These are phyloP conservation scores for Antrodiella citrinella DNA, from an alignment of 768 basidiomycete species.

Conservation along the genomic window DNA sequence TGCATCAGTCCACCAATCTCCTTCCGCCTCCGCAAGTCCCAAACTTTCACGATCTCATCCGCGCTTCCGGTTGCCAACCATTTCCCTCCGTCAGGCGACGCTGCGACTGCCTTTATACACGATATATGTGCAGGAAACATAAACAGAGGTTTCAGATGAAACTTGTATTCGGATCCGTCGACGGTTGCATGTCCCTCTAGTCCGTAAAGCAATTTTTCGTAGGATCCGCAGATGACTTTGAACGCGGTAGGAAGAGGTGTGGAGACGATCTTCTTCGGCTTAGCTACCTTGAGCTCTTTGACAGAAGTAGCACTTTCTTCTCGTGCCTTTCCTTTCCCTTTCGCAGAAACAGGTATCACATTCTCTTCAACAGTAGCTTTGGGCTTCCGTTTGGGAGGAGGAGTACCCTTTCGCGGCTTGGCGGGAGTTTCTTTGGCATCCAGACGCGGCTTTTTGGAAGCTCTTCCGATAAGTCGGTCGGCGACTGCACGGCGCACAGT, in stretches of 20 bases:
- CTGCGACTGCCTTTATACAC: constrained; percentile 84
- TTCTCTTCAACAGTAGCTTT: constrained; percentile 22
- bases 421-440: not conserved
- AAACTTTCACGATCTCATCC: constrained; percentile 96
- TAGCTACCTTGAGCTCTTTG: constrained; percentile 4
- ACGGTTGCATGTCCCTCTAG: constrained; percentile 55
- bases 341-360: constrained; percentile 2
- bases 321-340: constrained; percentile 24
- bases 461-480: not conserved
- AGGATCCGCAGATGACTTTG: constrained; percentile 86
- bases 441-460: constrained; percentile 7
- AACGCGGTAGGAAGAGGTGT: constrained; percentile 49
- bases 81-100: constrained; percentile 84
- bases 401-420: constrained; percentile 4
- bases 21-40: constrained; percentile 87
- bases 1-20: constrained; percentile 94
- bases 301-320: constrained; percentile 12
- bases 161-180: constrained; percentile 23
- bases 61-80: constrained; percentile 93
- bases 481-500: not conserved
- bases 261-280: not conserved
- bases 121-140: constrained; percentile 97
- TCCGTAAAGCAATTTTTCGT: constrained; percentile 94
- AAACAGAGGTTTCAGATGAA: constrained; percentile 70
- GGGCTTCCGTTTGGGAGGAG: constrained; percentile 7